Evolutionary conservation across 495 filamentous ascomycete genomes (phyloP), one percentile per base, ranked within the genome.

Genomic region (Trichoderma parareesei): DNA sequence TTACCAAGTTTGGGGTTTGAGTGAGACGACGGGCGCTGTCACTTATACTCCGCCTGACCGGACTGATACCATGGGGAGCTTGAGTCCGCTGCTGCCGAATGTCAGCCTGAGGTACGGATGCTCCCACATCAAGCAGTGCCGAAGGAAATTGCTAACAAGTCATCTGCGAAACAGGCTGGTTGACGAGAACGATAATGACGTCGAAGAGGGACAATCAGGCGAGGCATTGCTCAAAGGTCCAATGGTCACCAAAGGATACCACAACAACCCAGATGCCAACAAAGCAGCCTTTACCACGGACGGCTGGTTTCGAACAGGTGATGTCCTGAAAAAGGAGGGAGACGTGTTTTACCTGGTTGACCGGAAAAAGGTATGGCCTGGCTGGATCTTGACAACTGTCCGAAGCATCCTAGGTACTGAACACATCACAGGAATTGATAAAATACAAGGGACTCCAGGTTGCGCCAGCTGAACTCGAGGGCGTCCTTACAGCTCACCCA

Each of bases 381-480:
- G 20, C 9, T 37, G 16, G 16, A 2, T 18, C 46, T 49, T 49
- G n/a, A 49, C 46, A 18, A n/a, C 4, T 18, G 20, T 49, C 46
- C 20, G 46, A 27, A 27, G 27, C 27, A 27, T 27, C 27, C 27
- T 27, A 27, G 27, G 27, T 27, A 49, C n/a, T 57, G n/a, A 57
- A 18, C 11, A 53, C 6, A 27, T 16, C 7, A 8, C 33, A 73
- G 73, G 74, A 77, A 66, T 71, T 76, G 53, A 76, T 76, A 67
- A 77, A 77, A 63, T 74, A 73, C 64, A 75, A 88, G 64, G 90
- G 88, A 2, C 87, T 87, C 71, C 90, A 92, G 69, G 88, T 93
- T 0, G 81, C 90, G 1, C 90, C 90, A 4, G 89, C 91, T 1
- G 91, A 94, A 73, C 76, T 93, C 1, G 90, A 93, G 69, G 90